These are phyloP conservation scores for Artemisia argyi DNA, from an alignment of 129 eudicot species.

Conservation along the genomic window DNA sequence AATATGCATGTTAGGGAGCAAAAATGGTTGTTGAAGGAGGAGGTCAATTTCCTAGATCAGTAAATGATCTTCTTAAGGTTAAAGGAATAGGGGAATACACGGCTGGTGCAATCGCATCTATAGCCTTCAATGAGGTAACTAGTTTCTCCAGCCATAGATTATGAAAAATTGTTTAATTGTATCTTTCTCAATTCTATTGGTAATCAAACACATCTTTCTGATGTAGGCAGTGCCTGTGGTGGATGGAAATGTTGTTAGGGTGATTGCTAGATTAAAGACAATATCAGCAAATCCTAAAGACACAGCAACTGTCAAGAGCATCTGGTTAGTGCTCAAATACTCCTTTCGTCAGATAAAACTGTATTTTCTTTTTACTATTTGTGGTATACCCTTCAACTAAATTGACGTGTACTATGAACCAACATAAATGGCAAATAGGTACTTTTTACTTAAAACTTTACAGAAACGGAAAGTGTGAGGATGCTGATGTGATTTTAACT, in stretches of 20 bases:
- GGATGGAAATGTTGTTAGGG: conserved; percentile 94
- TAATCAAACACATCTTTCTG: conserved; percentile 3
- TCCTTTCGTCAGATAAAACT: background rate
- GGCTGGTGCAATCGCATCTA: conserved; percentile 96
- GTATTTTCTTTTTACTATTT: too few species aligned
- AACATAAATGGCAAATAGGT: too few species aligned
- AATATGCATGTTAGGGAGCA: conserved; percentile 60
- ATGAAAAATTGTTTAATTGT: background rate
- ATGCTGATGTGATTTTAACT: too few species aligned
- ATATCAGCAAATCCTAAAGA: conserved; percentile 90
- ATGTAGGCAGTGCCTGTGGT: conserved; percentile 92
- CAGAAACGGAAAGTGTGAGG: too few species aligned
- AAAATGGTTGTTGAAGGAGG: conserved; percentile 82
- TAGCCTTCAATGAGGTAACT: conserved; percentile 76
- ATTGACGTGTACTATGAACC: too few species aligned
- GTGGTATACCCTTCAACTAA: too few species aligned
- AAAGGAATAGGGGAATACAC: conserved; percentile 94
- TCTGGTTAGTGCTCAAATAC: conserved; percentile 45
- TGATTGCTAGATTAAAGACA: conserved; percentile 85
- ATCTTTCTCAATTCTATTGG: background rate
- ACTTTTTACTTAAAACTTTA: too few species aligned
- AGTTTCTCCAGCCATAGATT: background rate
- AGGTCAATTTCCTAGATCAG: conserved; percentile 65
- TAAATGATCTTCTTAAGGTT: conserved; percentile 55
- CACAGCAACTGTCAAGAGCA: conserved; percentile 49